These are phyloP conservation scores for Solanum chmielewskii DNA, from an alignment of 257 asterid species.

Conservation along the genomic window DNA sequence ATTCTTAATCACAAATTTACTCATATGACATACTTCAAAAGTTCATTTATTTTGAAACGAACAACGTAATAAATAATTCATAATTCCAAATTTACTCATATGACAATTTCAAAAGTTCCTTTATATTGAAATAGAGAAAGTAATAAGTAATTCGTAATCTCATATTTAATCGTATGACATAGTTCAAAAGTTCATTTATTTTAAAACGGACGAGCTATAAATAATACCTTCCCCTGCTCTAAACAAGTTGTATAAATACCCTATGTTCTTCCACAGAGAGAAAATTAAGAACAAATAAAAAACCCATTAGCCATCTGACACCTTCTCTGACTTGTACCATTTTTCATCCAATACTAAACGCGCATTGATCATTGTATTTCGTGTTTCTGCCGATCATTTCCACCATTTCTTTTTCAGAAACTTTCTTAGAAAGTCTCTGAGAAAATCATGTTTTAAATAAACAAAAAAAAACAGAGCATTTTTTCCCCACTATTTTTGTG, in stretches of 20 bases:
- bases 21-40: background rate
- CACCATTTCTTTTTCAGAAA: conserved; percentile 15
- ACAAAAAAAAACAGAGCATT: background rate
- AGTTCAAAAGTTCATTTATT: background rate
- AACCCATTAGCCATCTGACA: conserved; percentile 21
- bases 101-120: no score
- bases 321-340: conserved; percentile 27
- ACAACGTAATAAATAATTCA: no score
- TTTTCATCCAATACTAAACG: conserved; percentile 25
- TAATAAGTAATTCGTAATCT: no score
- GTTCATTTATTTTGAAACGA: background rate
- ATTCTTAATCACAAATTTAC: background rate
- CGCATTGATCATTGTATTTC: conserved; percentile 17
- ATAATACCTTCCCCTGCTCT: background rate
- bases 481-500: background rate
- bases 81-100: background rate
- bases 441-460: background rate
- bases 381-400: conserved; percentile 22
- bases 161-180: no score
- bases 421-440: conserved; percentile 17
- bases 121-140: no score
- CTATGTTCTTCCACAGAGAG: background rate
- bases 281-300: background rate
- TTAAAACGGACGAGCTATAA: background rate
- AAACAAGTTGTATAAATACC: background rate